Percentiles rank a stretch among this genome's conserved stretches.
phyloP scores from a whole-genome alignment of 176 grass and related monocot genomes.

The Avena atlantica region DNA sequence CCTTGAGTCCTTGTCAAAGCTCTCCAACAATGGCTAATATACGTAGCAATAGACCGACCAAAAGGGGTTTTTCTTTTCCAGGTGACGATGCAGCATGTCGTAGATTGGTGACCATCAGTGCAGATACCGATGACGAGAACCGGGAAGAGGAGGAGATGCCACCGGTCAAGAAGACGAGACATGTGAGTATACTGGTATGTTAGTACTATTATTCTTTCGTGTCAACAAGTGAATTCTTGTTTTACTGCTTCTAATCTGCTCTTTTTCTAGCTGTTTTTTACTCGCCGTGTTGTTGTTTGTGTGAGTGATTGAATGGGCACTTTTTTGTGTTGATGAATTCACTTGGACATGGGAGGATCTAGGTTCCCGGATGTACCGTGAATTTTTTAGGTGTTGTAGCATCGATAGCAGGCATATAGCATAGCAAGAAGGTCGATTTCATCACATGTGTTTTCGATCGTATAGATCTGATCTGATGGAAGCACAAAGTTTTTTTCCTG shows the following conservation, averaged over 20 bases:
- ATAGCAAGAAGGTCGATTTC: neutral
- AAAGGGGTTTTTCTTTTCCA: neutral
- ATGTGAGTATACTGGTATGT: neutral
- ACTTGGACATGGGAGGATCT: neutral
- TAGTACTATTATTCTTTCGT: neutral
- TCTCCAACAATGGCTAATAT: neutral
- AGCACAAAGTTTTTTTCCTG: neutral
- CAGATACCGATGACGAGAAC: neutral
- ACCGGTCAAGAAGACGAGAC: neutral
- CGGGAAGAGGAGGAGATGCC: neutral
- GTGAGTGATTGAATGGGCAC: neutral
- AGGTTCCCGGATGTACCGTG: neutral
- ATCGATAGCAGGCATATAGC: neutral
- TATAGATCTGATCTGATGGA: neutral
- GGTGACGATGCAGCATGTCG: neutral
- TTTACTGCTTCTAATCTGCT: neutral
- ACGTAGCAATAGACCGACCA: neutral
- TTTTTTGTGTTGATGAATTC: neutral
- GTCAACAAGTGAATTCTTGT: neutral
- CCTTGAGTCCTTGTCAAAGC: too few species aligned
- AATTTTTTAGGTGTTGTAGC: neutral
- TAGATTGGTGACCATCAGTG: slow-evolving; percentile 2
- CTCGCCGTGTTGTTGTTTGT: neutral
- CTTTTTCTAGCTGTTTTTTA: neutral
- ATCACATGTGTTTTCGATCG: neutral